Conservation (phyloP, 768 basidiomycete genomes). For the Lactarius sanguifluus region DNA sequence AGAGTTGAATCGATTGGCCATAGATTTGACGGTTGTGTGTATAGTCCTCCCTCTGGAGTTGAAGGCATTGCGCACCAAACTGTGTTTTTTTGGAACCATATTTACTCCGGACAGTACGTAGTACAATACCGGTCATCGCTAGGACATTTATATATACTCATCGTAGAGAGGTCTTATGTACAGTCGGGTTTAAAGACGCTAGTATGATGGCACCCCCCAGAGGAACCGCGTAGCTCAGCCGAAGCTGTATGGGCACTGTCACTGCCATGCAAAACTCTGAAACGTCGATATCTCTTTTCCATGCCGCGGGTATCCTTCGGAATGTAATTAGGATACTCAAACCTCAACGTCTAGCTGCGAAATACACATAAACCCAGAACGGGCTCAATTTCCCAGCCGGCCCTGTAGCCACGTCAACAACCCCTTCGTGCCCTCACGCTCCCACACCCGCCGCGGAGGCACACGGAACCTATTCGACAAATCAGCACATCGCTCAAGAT, state of each 20-base stretch:
- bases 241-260: too few relatives aligned
- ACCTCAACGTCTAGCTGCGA: neutral
- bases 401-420: slow-evolving; percentile 76
- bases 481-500: slow-evolving; percentile 1
- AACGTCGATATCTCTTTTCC: too few relatives aligned
- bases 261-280: too few relatives aligned
- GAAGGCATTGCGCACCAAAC: neutral
- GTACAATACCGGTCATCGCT: too few relatives aligned
- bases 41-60: neutral
- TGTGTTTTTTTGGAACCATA: neutral
- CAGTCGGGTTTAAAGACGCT: too few relatives aligned
- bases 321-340: neutral
- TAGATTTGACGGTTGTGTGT: neutral
- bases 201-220: too few relatives aligned
- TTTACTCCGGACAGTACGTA: too few relatives aligned
- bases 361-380: neutral
- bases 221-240: too few relatives aligned
- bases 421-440: slow-evolving; percentile 82
- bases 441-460: slow-evolving; percentile 80
- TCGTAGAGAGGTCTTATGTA: too few relatives aligned
- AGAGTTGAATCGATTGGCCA: neutral
- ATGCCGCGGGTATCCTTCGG: too few relatives aligned
- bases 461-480: slow-evolving; percentile 63
- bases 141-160: too few relatives aligned
- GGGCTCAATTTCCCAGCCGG: slow-evolving; percentile 45